Conservation (phyloP, 805 yeast species). For the Candida tammaniensis region DNA sequence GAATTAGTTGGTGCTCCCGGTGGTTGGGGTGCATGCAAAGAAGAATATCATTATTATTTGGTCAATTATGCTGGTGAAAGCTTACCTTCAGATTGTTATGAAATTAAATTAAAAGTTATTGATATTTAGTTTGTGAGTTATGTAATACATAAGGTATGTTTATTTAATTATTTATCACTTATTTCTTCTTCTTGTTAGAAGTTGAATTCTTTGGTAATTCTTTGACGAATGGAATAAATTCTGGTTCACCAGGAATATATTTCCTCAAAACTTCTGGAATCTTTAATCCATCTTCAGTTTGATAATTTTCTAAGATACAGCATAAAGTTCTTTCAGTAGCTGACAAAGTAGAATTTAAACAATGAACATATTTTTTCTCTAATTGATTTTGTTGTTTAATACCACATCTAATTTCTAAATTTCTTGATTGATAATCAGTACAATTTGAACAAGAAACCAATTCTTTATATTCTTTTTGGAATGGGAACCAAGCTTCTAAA, state of each 20-base stretch:
- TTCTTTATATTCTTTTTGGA: constrained; percentile 97
- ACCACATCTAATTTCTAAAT: constrained; percentile 98
- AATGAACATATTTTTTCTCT: constrained; percentile 97
- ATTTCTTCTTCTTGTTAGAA: constrained; percentile 56
- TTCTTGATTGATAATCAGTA: constrained; percentile 98
- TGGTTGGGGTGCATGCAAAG: too few species aligned
- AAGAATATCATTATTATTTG: too few species aligned
- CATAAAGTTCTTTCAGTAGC: constrained; percentile 99
- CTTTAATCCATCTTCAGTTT: constrained; percentile 90
- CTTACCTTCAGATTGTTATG: too few species aligned
- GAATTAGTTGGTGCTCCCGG: not conserved
- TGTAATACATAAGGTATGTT: too few species aligned
- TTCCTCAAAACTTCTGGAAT: constrained; percentile 94
- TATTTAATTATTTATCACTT: not conserved
- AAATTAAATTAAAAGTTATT: too few species aligned
- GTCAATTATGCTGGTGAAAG: too few species aligned
- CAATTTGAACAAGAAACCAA: constrained; percentile 98
- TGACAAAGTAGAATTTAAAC: constrained; percentile 94
- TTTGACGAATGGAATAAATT: constrained; percentile 84
- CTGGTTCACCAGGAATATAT: constrained; percentile 98
- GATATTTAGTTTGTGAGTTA: too few species aligned
- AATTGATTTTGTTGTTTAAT: constrained; percentile 91
- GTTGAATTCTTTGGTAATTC: constrained; percentile 95
- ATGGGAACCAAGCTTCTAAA: constrained; percentile 99
- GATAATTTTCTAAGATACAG: constrained; percentile 96